Base-by-base conservation (phyloP, 257 asterid genomes). In the Solanum clarkiae region DNA sequence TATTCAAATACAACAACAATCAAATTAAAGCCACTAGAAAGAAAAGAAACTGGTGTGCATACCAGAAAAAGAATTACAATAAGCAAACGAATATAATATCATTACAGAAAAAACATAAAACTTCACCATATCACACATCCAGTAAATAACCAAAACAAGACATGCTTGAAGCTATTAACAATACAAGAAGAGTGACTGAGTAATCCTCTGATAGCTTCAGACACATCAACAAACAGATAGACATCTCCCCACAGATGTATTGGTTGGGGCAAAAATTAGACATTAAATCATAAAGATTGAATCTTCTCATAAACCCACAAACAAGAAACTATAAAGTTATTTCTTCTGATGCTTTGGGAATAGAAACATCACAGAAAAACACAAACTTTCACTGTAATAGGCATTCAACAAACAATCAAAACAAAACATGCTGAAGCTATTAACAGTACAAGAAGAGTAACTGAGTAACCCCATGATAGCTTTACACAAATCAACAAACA, bases 271-370 rank as follows among this genome's bases (percentile, higher is more conserved):
- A 75, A 79, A 87, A 83, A 0, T 8, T 84, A 26, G 82, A 22
- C 13, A 87, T 47, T 75, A 49, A 57, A 55, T 26, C 77, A 70
- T 81, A 47, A 44, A 82, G 82, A 85, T 87, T 86, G 83, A 82
- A 86, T 87, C 89, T 86, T 90, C 82, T 20, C 44, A 75, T 42
- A 20, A 83, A 81, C 82, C 60, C 82, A 47, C 74, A 56, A 32
- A 54, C 6, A 36, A 42, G 22, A 53, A 47, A 84, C 71, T 55
- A 29, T 29, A 65, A 60, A 82, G 45, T 57, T 22, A 22, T 40
- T 42, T 82, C 10, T 82, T 82, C 15, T 62, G 85, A 82, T 44
- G 59, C 71, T 82, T 59, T 44, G 16, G 2, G 42, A 40, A 71
- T 45, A 68, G 72, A 83, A 71, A 20, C 6, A 68, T 63, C 17